Evolutionary conservation across 768 basidiomycete species (phyloP), one percentile per base, ranked within the genome.

Genomic region (Trametes sanguinea): DNA sequence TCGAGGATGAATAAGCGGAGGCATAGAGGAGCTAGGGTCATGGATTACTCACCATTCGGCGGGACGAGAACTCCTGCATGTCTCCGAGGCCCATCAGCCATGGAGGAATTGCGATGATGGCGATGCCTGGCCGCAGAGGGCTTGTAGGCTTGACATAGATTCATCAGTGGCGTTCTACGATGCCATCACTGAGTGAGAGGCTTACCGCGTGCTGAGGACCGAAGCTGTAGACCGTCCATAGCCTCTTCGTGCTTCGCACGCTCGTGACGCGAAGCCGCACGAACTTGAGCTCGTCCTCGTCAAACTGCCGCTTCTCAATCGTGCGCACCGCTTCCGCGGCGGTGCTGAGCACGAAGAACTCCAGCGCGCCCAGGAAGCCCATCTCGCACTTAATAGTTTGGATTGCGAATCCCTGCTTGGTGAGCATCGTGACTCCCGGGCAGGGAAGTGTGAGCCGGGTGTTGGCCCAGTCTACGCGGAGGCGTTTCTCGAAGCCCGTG

Each of bases 251-350:
- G 30, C 22, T 46, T 11, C 43, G 42, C 43, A 40, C 55, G 29
- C 61, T 57, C 14, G 51, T 13, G 32, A 47, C 50, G 6, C 35
- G 22, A 13, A 56, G 29, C 2, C 54, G 50, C 17, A 13, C 1
- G 35, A 62, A 62, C 27, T 29, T 32, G 61, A 57, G 61, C 54
- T 52, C 51, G 55, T 62, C 55, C 44, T 57, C 61, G 37, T 57
- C 60, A 14, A 55, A 53, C 43, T 32, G 61, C 9, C 47, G 53
- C 39, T 47, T 45, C 43, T 64, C 63, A 45, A 64, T 57, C 17
- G 63, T 48, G 27, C 58, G 59, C 43, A 64, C 22, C 5, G 52
- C 54, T 29, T 55, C 63, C 10, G 58, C 58, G 16, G 51, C 42
- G 35, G 63, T 60, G 17, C 43, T 42, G 17, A 64, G 54, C 35